Evolutionary conservation across 768 basidiomycete genomes (phyloP), one percentile per base, ranked within the genome.

Genomic region (Clathrus columnatus): DNA sequence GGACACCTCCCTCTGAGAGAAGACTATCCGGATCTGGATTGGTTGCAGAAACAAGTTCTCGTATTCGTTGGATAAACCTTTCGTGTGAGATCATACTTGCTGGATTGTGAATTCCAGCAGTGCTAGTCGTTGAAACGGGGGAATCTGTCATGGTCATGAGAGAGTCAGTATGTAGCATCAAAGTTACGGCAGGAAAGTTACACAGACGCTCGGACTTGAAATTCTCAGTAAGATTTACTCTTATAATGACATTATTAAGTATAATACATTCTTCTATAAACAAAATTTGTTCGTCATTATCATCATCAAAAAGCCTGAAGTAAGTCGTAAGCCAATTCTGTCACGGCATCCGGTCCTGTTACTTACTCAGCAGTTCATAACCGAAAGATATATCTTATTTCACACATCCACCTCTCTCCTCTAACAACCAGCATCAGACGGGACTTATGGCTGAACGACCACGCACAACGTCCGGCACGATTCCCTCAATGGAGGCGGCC

Each of bases 401-500:
- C 47, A 16, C 47, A 24, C 36, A n/a, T 36, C 10, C 49, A 49
- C 49, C 14, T 36, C 52, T 46, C 41, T 28, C 42, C 54, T 44
- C 43, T 23, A 48, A 51, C 29, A 20, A 28, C 48, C 10, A 26
- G 41, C 52, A 74, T 57, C 70, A 75, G 51, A 83, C 36, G 36
- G 2, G n/a, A 11, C n/a, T 36, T 8, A 36, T 36, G 36, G 36
- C 36, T 8, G 7, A 36, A 4, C 11, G 36, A 36, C n/a, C 36
- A 5, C 2, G 81, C 60, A 67, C 81, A 17, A 76, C 80, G 65
- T 85, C 87, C 24, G 91, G 91, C 48, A 84, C 85, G 10, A 93
- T 94, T 67, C 91, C 91, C 18, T 91, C 89, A 46, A 92, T 93
- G 91, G 85, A 88, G 73, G 76, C 78, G 47, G 65, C 73, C 56